Conservation (phyloP, 1,284 basidiomycete genomes). For the Xerocomus minutiporus region DNA sequence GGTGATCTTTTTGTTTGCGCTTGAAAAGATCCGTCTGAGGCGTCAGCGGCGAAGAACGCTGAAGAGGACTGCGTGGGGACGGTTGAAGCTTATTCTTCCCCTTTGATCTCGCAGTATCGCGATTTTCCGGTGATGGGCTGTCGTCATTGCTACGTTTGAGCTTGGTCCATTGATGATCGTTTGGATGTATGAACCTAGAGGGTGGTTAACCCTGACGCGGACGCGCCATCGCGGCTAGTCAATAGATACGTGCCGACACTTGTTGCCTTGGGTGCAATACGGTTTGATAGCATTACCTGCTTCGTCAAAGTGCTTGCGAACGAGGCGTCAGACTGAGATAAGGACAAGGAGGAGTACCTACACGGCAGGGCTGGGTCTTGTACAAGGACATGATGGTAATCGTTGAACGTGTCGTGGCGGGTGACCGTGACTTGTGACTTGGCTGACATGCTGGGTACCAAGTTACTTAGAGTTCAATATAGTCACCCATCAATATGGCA, state of each 20-base stretch:
- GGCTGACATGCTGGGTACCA: background rate
- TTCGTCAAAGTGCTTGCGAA: conserved; percentile 42
- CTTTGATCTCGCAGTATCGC: conserved; percentile 20
- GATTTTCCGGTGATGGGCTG: conserved; percentile 15
- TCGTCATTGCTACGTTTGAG: conserved; percentile 21
- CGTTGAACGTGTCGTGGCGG: background rate
- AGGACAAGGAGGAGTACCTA: conserved; percentile 25
- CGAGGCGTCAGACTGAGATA: conserved; percentile 9
- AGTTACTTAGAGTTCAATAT: background rate
- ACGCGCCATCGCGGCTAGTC: conserved; percentile 5
- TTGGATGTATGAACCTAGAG: conserved; percentile 51
- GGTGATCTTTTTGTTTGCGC: conserved; percentile 23
- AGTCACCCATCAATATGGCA: background rate
- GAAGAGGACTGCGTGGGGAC: conserved; percentile 22
- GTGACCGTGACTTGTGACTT: conserved; percentile 29
- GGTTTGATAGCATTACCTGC: conserved; percentile 39
- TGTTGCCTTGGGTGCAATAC: conserved; percentile 42
- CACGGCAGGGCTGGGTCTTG: conserved; percentile 47
- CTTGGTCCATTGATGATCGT: conserved; percentile 42
- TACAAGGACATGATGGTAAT: conserved; percentile 29
- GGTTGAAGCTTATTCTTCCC: conserved; percentile 20
- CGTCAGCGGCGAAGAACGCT: conserved; percentile 28
- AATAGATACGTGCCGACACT: conserved; percentile 41
- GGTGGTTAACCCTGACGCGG: conserved; percentile 6
- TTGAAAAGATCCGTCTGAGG: conserved; percentile 33